phyloP scores from a whole-genome alignment of 208 protist genomes.

The Porcisia hertigi region DNA sequence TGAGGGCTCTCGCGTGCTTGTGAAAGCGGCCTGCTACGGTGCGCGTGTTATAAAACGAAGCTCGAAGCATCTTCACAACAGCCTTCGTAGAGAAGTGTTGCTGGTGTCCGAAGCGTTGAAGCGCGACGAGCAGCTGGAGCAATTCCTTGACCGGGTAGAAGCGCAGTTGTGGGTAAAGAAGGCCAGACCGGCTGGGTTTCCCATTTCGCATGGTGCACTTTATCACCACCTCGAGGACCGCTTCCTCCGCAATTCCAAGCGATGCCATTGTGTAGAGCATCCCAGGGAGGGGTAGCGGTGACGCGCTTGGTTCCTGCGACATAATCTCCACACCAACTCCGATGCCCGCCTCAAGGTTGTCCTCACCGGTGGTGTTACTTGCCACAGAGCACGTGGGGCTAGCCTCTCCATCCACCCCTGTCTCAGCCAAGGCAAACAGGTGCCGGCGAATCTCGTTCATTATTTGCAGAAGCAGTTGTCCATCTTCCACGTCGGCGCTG shows the following conservation, averaged over 20 bases:
- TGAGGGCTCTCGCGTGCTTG: conserved; percentile 6
- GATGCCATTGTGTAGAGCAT: conserved; percentile 61
- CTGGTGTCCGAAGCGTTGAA: conserved; percentile 74
- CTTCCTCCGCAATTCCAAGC: conserved; percentile 59
- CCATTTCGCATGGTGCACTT: conserved; percentile 3
- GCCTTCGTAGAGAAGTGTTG: conserved; percentile 52
- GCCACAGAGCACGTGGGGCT: background rate
- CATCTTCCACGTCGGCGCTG: conserved; percentile 55
- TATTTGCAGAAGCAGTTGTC: conserved; percentile 56
- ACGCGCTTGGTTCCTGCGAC: background rate
- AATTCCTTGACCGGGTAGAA: conserved; percentile 44
- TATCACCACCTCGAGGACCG: conserved; percentile 42
- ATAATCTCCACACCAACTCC: too few relatives aligned
- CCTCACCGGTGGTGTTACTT: background rate
- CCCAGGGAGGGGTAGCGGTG: conserved; percentile 37
- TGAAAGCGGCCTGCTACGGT: conserved; percentile 18
- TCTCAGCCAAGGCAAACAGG: conserved; percentile 26
- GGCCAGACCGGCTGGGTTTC: conserved; percentile 5
- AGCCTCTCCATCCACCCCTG: background rate
- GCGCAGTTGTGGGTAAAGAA: conserved; percentile 47
- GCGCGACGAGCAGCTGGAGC: conserved; percentile 47
- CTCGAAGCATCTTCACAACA: conserved; percentile 23
- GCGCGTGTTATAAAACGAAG: conserved; percentile 11
- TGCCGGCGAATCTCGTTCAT: conserved; percentile 55
- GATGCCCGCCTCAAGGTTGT: background rate